Evolutionary conservation across 1,284 basidiomycete species (phyloP).

Genomic region (Sporisorium exsertum): DNA sequence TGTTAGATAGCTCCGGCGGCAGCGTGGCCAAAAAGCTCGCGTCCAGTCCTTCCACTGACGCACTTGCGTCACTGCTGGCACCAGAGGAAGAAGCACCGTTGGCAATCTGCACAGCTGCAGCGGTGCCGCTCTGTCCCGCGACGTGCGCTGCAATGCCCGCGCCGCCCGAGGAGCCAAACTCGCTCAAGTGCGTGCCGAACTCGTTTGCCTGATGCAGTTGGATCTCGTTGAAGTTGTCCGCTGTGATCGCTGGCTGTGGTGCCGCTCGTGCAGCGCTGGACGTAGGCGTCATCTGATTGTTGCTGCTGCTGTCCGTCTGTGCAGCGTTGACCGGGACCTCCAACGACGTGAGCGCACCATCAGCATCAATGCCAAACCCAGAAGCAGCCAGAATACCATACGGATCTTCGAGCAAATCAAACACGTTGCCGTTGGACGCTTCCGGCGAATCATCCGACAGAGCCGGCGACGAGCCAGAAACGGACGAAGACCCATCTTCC

Average conservation of each 20-base stretch:
- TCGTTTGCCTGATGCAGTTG: constrained; percentile 54
- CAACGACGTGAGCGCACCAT: constrained; percentile 28
- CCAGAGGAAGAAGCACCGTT: background rate
- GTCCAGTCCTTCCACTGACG: constrained; percentile 7
- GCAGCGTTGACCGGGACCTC: constrained; percentile 12
- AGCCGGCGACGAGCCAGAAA: constrained; percentile 45
- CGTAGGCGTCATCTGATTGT: constrained; percentile 16
- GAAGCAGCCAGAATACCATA: constrained; percentile 63
- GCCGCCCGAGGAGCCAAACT: constrained; percentile 53
- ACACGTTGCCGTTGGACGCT: constrained; percentile 29
- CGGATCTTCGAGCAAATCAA: constrained; percentile 65
- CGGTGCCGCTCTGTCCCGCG: constrained; percentile 1
- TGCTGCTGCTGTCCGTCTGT: background rate
- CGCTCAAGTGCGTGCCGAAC: constrained; percentile 51
- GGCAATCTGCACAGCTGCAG: constrained; percentile 22
- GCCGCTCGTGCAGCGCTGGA: background rate
- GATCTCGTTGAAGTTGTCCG: constrained; percentile 58
- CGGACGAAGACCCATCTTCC: constrained; percentile 61
- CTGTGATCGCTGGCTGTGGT: constrained; percentile 29
- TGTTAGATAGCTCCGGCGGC: constrained; percentile 28
- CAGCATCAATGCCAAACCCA: constrained; percentile 54
- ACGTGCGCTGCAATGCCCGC: constrained; percentile 61
- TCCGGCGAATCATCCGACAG: constrained; percentile 35
- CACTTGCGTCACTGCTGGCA: background rate
- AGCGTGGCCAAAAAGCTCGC: constrained; percentile 22